Percentiles rank a stretch among this genome's conserved stretches.
Evolutionary conservation across 2,329 filamentous ascomycete species (phyloP).

Genomic region (Rhynchosporium graminicola): DNA sequence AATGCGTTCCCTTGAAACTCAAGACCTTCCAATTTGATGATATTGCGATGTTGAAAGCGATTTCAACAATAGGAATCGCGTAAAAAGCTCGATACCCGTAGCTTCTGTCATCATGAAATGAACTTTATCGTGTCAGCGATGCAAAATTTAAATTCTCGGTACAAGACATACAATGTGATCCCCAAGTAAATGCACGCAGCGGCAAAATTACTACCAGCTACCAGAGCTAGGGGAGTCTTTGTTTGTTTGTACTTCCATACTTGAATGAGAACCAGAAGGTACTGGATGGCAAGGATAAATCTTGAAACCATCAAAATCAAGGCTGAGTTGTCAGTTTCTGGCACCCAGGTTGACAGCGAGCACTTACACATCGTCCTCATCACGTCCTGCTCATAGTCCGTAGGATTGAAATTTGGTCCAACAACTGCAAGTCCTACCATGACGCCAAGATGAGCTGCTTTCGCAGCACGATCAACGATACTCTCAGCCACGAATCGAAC

Average conservation of each 20-base stretch:
- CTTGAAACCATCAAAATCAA: conserved; percentile 44
- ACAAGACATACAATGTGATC: conserved; percentile 26
- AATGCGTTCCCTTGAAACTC: conserved; percentile 57
- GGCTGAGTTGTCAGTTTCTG: conserved; percentile 21
- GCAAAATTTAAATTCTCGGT: no score
- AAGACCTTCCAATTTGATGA: conserved; percentile 39
- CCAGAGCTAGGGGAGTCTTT: conserved; percentile 23
- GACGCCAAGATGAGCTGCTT: conserved; percentile 54
- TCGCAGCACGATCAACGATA: conserved; percentile 55
- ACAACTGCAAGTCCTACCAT: conserved; percentile 53
- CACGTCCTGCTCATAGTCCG: conserved; percentile 17
- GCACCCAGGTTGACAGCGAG: no score
- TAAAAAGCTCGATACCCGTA: conserved; percentile 27
- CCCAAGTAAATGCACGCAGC: conserved; percentile 32
- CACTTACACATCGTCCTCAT: background rate
- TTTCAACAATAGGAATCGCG: conserved; percentile 31
- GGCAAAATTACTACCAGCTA: conserved; percentile 24
- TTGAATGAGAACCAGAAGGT: conserved; percentile 32
- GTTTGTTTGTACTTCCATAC: conserved; percentile 31
- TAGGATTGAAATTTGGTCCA: conserved; percentile 46
- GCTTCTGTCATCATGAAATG: background rate
- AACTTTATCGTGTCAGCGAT: background rate
- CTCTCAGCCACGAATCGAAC: conserved; percentile 58
- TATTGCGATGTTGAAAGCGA: conserved; percentile 29
- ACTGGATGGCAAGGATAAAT: conserved; percentile 43